phyloP scores from a whole-genome alignment of 2,329 filamentous ascomycete genomes.

The Chrysoporthe puriensis region DNA sequence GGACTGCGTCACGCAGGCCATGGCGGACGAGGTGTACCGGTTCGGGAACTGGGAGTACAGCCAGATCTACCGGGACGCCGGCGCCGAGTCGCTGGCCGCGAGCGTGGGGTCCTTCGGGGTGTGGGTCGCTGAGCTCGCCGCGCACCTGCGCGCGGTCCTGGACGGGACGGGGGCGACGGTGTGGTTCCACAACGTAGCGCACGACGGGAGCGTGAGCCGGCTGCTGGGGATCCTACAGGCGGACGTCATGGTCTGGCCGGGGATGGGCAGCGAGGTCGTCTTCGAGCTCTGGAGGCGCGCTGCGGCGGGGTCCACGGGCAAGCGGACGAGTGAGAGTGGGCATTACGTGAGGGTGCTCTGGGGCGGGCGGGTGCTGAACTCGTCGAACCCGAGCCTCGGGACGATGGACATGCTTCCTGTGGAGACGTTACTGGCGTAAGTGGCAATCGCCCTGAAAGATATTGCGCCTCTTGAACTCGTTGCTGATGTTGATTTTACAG shows the following conservation, averaged over 20 bases:
- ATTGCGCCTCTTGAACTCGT: too few species aligned
- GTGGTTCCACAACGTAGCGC: slow-evolving; percentile 79
- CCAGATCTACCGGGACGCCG: slow-evolving; percentile 72
- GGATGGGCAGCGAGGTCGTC: slow-evolving; percentile 78
- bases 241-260: slow-evolving; percentile 80
- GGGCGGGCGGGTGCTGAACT: slow-evolving; percentile 66
- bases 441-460: not conserved
- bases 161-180: slow-evolving; percentile 42
- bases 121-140: slow-evolving; percentile 72
- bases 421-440: slow-evolving; percentile 56
- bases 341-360: slow-evolving; percentile 70
- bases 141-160: slow-evolving; percentile 62
- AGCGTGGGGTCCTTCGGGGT: slow-evolving; percentile 68
- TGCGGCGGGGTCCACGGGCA: slow-evolving; percentile 2
- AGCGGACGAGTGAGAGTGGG: slow-evolving; percentile 29
- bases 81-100: slow-evolving; percentile 60
- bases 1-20: slow-evolving; percentile 62
- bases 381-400: slow-evolving; percentile 68
- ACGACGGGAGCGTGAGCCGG: slow-evolving; percentile 73
- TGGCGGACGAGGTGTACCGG: slow-evolving; percentile 73
- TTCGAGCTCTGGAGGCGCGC: slow-evolving; percentile 69
- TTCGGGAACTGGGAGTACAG: slow-evolving; percentile 82
- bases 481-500: slow-evolving; percentile 15
- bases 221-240: slow-evolving; percentile 72
- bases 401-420: slow-evolving; percentile 70